Evolutionary conservation across 768 basidiomycete genomes (phyloP), one percentile per base, ranked within the genome.

Genomic region (Hygrophoropsis aurantiaca): DNA sequence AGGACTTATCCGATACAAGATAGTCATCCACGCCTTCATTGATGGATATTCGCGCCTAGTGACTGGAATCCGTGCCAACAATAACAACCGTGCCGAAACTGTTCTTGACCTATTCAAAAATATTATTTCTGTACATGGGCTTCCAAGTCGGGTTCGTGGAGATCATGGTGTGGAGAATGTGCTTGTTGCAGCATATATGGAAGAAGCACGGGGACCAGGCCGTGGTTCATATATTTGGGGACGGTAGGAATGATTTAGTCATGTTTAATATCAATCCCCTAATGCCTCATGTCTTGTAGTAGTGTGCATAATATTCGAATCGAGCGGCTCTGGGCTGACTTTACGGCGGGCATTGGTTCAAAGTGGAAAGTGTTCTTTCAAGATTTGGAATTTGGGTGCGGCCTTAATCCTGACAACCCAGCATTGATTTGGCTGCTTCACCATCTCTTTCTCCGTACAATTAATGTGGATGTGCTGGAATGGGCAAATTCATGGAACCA

Each of bases 321-420:
- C 25, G 70, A 75, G 39, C 53, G 65, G 2, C 53, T 74, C 1
- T 75, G 73, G 71, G 57, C 57, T 23, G 67, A 74, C 52, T 42
- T 70, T 62, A 73, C 67, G 0, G 15, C 35, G 15, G 64, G 61
- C 0, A 60, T 70, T 50, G 67, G 70, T 2, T 47, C 65, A 5
- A 67, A 67, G 46, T 67, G 76, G 57, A 74, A 72, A 40, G 59
- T 73, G 42, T 77, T 80, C 57, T 80, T 80, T 56, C 68, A 70
- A 2, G 66, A 72, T 8, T 59, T 81, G 16, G 78, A 81, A 44
- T 32, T 45, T 3, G 34, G 57, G 11, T 38, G 62, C 27, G 50
- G 58, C 1, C 60, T 76, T 0, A 47, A 71, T 34, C 46, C 43
- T 2, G 42, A 59, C 15, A 30, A 50, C 7, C 30, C 55, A 6